Conservation (phyloP, 305 asterid species). For the Euphrasia arctica region DNA sequence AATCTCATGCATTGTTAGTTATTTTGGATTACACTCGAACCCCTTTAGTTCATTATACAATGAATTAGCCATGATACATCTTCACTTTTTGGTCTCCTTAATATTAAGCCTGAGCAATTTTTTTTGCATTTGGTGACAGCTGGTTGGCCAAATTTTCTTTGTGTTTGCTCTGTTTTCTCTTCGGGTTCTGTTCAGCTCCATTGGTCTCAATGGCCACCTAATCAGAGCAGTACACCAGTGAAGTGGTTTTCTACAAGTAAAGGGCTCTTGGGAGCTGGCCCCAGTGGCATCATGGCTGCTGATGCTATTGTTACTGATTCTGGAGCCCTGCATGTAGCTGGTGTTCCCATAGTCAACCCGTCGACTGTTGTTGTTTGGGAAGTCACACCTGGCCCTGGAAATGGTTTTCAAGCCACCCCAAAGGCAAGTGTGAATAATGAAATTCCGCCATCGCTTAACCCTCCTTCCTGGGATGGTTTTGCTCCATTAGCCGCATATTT, state of each 20-base stretch:
- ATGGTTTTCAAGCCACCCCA: slow-evolving; percentile 93
- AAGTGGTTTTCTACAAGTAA: slow-evolving; percentile 98
- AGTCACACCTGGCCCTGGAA: slow-evolving; percentile 97
- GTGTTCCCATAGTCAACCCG: slow-evolving; percentile 97
- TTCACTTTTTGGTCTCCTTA: slow-evolving; percentile 7
- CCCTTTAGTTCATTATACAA: slow-evolving; percentile 15
- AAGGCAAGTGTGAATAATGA: slow-evolving; percentile 67
- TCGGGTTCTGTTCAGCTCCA: slow-evolving; percentile 98
- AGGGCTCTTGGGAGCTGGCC: slow-evolving; percentile 99
- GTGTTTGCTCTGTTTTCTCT: slow-evolving; percentile 98
- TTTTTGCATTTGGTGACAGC: slow-evolving; percentile 50
- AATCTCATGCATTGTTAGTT: slow-evolving; percentile 13
- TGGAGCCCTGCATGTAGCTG: slow-evolving; percentile 99
- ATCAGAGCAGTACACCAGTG: slow-evolving; percentile 57
- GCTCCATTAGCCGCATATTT: slow-evolving; percentile 93
- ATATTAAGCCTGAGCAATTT: slow-evolving; percentile 20
- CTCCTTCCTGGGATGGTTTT: slow-evolving; percentile 98
- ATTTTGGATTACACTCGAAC: slow-evolving; percentile 13
- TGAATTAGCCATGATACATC: too few species aligned
- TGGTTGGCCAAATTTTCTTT: slow-evolving; percentile 99
- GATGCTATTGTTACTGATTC: slow-evolving; percentile 97
- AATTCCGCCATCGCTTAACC: slow-evolving; percentile 83
- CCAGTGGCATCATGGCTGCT: slow-evolving; percentile 99
- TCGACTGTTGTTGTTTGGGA: slow-evolving; percentile 99
- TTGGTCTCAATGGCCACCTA: slow-evolving; percentile 98